Evolutionary conservation across 108 stramenopile species (phyloP).

Genomic region (Nitzschia sp.): DNA sequence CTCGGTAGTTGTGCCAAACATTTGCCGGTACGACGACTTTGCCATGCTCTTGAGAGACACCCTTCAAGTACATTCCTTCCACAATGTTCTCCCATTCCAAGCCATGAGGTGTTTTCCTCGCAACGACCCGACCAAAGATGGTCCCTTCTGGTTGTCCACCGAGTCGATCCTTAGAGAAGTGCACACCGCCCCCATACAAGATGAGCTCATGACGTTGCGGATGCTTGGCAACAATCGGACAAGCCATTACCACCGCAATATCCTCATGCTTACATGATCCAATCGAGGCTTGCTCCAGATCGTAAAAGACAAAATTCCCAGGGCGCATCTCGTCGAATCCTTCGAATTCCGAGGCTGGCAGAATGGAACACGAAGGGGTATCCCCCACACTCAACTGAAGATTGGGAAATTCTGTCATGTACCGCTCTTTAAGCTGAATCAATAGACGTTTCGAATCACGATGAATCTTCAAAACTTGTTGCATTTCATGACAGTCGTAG

Average conservation of each 20-base stretch:
- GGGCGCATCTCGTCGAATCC: constrained; percentile 13
- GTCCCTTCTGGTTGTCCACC: background rate
- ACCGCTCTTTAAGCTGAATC: constrained; percentile 10
- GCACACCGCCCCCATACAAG: constrained; percentile 20
- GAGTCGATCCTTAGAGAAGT: constrained; percentile 18
- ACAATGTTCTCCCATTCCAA: constrained; percentile 1
- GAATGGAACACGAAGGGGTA: constrained; percentile 12
- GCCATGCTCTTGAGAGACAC: constrained; percentile 17
- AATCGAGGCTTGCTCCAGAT: constrained; percentile 15
- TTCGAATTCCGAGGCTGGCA: background rate
- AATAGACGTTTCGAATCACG: background rate
- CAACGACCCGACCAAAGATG: constrained; percentile 7
- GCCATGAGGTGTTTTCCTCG: background rate
- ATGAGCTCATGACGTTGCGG: constrained; percentile 8
- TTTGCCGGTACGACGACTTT: background rate
- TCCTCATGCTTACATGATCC: constrained; percentile 4
- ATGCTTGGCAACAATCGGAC: constrained; percentile 24
- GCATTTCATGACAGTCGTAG: background rate
- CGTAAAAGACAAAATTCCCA: constrained; percentile 26
- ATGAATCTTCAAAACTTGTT: constrained; percentile 7
- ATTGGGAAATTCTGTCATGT: background rate
- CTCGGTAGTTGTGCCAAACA: background rate
- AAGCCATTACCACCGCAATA: constrained; percentile 18
- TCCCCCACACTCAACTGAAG: constrained; percentile 6
- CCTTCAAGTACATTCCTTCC: constrained; percentile 11